Evolutionary conservation across 768 basidiomycete species (phyloP), one percentile per base, ranked within the genome.

Genomic region (Calocybe gangraenosa): DNA sequence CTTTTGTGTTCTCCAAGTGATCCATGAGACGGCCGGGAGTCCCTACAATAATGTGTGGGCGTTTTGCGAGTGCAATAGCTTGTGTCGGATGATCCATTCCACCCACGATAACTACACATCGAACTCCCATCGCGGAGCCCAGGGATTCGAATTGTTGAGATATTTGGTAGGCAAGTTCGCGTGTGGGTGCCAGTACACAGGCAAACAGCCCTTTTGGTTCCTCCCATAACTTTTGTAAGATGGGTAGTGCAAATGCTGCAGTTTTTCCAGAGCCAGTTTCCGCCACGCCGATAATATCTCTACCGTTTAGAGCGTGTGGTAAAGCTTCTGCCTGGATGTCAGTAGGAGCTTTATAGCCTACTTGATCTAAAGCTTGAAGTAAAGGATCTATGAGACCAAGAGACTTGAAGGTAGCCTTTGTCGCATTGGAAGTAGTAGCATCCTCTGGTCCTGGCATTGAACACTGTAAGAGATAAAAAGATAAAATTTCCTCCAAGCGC

Each of bases 201-300:
- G 92, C 92, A 61, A 93, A 99, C 32, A 95, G 76, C 17, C 92
- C 89, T 58, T 86, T 86, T 37, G 96, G 96, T 22, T 94, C 88
- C 39, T 93, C 88, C 93, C 93, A 98, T 64, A 98, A 67, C 54
- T 91, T 91, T 65, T 99, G 96, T 28, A 99, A 69, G 47, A 99
- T 95, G 2, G 96, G 96, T 4, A 98, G 69, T 19, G 91, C 92
- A 65, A 98, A 98, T 17, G 96, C 94, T 13, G 93, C 95, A 0
- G 96, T 98, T 72, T 99, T 98, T 54, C 95, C 96, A 10, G 90
- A 92, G 22, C 96, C 96, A 8, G 96, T 99, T 53, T 91, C 84
- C 23, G 96, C 96, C n/a, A 99, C 87, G 15, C 96, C 96, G 47
- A 99, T 98, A 54, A 99, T 90, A 68, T 99, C 96, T 58, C 86